Evolutionary conservation across 352 stramenopile species (phyloP).

Genomic region (Globisporangium cystogenes): DNA sequence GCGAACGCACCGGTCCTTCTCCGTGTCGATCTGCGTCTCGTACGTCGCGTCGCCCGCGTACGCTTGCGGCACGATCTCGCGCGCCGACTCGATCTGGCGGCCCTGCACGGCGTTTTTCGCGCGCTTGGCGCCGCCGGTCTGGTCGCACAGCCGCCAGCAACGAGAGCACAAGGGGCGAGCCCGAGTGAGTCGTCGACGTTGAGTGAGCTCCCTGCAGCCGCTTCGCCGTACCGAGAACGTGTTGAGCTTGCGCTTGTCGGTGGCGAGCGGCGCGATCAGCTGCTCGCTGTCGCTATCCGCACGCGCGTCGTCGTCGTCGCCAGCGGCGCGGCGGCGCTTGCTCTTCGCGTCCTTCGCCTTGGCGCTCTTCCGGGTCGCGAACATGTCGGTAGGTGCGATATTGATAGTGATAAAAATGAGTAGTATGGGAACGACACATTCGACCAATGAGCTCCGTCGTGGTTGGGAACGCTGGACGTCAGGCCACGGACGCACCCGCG

Average conservation of each 20-base stretch:
- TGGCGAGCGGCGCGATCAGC: conserved; percentile 18
- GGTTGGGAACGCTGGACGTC: no score
- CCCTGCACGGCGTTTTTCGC: conserved; percentile 57
- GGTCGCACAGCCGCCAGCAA: not conserved
- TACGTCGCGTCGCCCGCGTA: conserved; percentile 83
- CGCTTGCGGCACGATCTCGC: conserved; percentile 68
- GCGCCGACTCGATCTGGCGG: conserved; percentile 56
- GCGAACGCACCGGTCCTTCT: conserved; percentile 44
- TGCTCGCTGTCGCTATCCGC: conserved; percentile 10
- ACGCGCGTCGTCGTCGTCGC: conserved; percentile 1
- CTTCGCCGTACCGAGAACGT: conserved; percentile 38
- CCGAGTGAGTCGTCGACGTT: no score
- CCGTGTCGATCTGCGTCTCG: conserved; percentile 80
- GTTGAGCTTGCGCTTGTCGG: conserved; percentile 41
- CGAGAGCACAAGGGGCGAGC: no score
- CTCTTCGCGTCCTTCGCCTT: conserved; percentile 19
- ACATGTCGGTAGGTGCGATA: conserved; percentile 4
- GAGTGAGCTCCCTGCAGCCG: no score
- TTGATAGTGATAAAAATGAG: not conserved
- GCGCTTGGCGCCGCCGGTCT: conserved; percentile 55
- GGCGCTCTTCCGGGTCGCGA: conserved; percentile 9
- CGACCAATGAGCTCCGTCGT: no score
- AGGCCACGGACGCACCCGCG: no score
- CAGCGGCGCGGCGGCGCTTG: conserved; percentile 12
- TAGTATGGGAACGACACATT: no score